Base-by-base conservation (phyloP, 768 basidiomycete species). In the Amanita brunnescens region DNA sequence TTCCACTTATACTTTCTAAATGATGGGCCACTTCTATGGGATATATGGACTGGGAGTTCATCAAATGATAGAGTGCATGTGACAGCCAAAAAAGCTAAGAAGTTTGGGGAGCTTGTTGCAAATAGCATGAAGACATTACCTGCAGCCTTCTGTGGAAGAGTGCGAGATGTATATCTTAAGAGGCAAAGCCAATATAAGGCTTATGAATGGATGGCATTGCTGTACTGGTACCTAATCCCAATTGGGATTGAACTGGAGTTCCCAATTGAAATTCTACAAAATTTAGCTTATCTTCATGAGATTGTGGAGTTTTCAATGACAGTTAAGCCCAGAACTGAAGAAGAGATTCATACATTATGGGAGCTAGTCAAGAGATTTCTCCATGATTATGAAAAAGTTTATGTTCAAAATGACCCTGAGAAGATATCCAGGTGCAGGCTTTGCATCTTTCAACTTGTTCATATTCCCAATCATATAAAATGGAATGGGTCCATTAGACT, bases 1-100 rank as follows among this genome's bases (percentile, higher is more conserved):
- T 70, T 68, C 47, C 67, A 70, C 56, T 45, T 70, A 2, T 60
- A 67, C 46, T 69, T 68, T 54, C 63, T 69, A 45, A 68, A 69
- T 54, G 46, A 39, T 37, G 55, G 62, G 52, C 55, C 64, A 14
- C 59, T 56, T 41, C 56, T 68, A 2, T 68, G 61, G 59, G 66
- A 68, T 56, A 34, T 61, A 21, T 67, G 67, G 66, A 61, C 61
- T n/a, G n/a, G n/a, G n/a, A 34, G 54, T 48, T 18, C 5, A 6
- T 13, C 39, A 32, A 38, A 37, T 24, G 65, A 66, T n/a, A 12
- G 32, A 4, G 32, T 63, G n/a, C 59, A 61, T 49, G 32, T 66
- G 12, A 33, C 42, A 41, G 13, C 46, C 37, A 24, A 48, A 10
- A 59, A 58, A 51, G 57, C 55, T 10, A 5, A 20, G n/a, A 8